Percentiles rank a stretch among this genome's conserved stretches.
phyloP scores from a whole-genome alignment of 176 grass and related monocot species.

The Calamus simplicifolius region DNA sequence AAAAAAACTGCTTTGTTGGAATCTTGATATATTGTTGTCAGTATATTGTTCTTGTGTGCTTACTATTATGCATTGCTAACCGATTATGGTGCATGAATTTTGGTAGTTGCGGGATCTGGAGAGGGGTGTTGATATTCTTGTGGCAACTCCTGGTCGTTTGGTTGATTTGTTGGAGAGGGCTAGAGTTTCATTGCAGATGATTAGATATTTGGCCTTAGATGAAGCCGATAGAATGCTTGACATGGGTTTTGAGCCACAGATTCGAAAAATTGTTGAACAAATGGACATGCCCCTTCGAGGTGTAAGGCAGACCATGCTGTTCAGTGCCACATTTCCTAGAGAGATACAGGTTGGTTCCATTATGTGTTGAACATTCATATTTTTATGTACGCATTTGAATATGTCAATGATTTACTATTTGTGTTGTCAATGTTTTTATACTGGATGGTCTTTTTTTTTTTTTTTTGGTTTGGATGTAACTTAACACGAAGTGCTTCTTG shows the following conservation, averaged over 20 bases:
- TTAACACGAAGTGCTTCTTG: no score
- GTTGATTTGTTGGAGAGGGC: constrained; percentile 92
- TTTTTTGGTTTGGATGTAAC: no score
- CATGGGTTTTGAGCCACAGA: constrained; percentile 98
- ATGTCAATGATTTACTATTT: no score
- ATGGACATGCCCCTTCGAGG: constrained; percentile 86
- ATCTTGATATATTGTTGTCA: no score
- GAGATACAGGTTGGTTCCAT: constrained; percentile 69
- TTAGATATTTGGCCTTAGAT: constrained; percentile 78
- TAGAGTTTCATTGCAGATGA: constrained; percentile 81
- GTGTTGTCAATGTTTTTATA: no score
- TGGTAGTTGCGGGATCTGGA: constrained; percentile 81
- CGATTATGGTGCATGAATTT: constrained; percentile 3
- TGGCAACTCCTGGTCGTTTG: constrained; percentile 93
- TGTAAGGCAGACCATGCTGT: constrained; percentile 86
- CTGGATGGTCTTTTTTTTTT: no score
- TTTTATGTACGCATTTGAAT: not conserved
- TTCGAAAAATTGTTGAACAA: constrained; percentile 89
- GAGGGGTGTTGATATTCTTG: constrained; percentile 91
- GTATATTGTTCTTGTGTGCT: no score
- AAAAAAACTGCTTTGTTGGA: no score
- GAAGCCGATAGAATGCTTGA: constrained; percentile 98
- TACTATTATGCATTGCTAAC: not conserved
- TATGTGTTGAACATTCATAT: not conserved
- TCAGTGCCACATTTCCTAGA: constrained; percentile 96